These are phyloP conservation scores for Stemphylium vesicarium DNA, from an alignment of 2,329 filamentous ascomycete species.

Conservation along the genomic window DNA sequence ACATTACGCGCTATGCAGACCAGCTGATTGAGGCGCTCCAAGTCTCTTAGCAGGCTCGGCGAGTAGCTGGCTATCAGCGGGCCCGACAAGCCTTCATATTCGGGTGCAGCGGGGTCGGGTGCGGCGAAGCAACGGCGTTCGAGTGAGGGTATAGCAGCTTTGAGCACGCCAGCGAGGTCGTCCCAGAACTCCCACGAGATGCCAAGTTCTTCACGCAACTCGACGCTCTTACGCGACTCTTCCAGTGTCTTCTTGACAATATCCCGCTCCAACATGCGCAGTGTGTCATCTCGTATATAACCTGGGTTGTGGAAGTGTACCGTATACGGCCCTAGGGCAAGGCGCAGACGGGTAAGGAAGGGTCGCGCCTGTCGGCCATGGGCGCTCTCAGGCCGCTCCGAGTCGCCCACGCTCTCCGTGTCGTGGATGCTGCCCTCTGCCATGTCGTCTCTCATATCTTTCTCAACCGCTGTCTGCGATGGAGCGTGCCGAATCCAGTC, in stretches of 20 bases:
- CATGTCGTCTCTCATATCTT: constrained; percentile 3
- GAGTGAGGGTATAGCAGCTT: constrained; percentile 65
- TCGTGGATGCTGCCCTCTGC: constrained; percentile 15
- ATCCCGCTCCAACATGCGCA: constrained; percentile 61
- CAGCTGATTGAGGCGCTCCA: constrained; percentile 67
- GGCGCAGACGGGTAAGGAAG: constrained; percentile 53
- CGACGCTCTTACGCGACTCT: constrained; percentile 62
- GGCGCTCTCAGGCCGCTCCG: constrained; percentile 24
- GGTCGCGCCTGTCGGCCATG: constrained; percentile 28
- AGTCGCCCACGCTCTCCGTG: constrained; percentile 16
- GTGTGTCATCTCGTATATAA: constrained; percentile 64
- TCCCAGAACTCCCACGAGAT: constrained; percentile 65
- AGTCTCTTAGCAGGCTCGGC: constrained; percentile 64
- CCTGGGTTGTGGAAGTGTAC: constrained; percentile 67
- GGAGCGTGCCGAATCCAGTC: constrained; percentile 21
- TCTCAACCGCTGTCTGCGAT: constrained; percentile 7
- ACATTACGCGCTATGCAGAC: constrained; percentile 68
- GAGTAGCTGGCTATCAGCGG: constrained; percentile 67
- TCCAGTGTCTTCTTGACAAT: constrained; percentile 66
- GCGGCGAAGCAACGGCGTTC: constrained; percentile 67
- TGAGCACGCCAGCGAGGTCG: constrained; percentile 63
- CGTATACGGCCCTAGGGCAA: constrained; percentile 56
- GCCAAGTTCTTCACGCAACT: constrained; percentile 64
- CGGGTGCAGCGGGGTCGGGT: constrained; percentile 62
- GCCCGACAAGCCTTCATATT: constrained; percentile 65